Base-by-base conservation (phyloP, 805 yeast genomes). In the Ogataea henricii region DNA sequence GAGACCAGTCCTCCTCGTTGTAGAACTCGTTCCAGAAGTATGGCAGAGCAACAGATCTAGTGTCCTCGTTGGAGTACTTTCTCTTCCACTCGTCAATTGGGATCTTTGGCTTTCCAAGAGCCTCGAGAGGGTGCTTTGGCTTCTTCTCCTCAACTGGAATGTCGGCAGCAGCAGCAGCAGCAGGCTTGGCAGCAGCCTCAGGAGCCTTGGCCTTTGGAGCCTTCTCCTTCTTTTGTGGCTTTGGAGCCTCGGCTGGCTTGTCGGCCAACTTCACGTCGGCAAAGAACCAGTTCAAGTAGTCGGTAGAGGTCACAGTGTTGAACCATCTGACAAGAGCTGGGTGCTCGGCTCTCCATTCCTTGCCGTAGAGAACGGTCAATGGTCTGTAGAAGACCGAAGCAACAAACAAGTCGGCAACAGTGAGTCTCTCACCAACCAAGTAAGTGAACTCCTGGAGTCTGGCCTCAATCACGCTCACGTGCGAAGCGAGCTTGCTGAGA, bases 11-110 rank as follows among this genome's bases (percentile, higher is more conserved):
- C 57, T 82, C 78, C 57, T 94, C 83, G 77, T 92, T 85, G 80
- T 78, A 92, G 77, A 87, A 84, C 70, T 86, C 87, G 58, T 75
- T 67, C 97, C 97, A 94, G 91, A 92, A 94, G 91, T 92, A 94
- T 70, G 98, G 98, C 61, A 92, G 78, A 58, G 97, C 96, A 59
- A 73, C 83, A 69, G 82, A 85, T 76, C 97, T 88, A 69, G 98
- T 92, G 65, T 94, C 98, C 76, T 89, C 92, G 81, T 92, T 94
- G 56, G 97, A 90, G 85, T 94, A 92, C 58, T 75, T 74, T 78
- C 97, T 87, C 83, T 94, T 94, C 95, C 97, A 91, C 73, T 89
- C 94, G 68, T 92, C 97, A 55, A 92, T 64, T 53, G 81, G 73
- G 61, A 83, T 74, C 60, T 77, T 74, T 53, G 85, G 64, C 68